A percentile compares a stretch with the other conserved stretches of the same genome.
Conservation (phyloP, 345 rosid species). For the Moricandia moricandioides region DNA sequence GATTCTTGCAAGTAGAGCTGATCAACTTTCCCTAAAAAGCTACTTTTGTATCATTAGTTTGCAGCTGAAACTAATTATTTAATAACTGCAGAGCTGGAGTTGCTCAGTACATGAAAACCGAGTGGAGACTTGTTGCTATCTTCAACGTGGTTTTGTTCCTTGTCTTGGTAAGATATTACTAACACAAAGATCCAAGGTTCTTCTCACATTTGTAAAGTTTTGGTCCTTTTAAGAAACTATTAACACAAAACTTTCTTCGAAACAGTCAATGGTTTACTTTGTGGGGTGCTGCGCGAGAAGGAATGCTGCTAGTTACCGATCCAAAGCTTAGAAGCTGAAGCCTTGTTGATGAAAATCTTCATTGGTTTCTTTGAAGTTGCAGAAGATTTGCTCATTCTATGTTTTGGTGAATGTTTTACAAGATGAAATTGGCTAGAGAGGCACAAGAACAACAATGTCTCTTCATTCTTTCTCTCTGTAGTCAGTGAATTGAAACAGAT, state of each 20-base stretch:
- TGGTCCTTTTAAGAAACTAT: neutral
- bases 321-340: conserved; percentile 49
- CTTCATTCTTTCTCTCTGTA: neutral
- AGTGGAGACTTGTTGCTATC: conserved; percentile 88
- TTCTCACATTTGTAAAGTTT: neutral
- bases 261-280: conserved; percentile 73
- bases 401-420: neutral
- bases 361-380: neutral
- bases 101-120: conserved; percentile 91
- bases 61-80: conserved; percentile 1
- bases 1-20: conserved; percentile 85
- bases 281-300: conserved; percentile 94
- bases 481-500: neutral
- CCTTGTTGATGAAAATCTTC: neutral
- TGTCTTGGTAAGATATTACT: conserved; percentile 57
- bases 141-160: conserved; percentile 67
- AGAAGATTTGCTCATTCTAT: neutral
- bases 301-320: conserved; percentile 48
- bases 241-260: neutral
- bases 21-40: neutral
- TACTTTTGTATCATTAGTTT: neutral
- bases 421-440: neutral
- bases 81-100: conserved; percentile 75
- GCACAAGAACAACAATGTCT: neutral
- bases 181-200: neutral